Conservation (phyloP, 768 basidiomycete genomes). For the Pleurotus tuoliensis region DNA sequence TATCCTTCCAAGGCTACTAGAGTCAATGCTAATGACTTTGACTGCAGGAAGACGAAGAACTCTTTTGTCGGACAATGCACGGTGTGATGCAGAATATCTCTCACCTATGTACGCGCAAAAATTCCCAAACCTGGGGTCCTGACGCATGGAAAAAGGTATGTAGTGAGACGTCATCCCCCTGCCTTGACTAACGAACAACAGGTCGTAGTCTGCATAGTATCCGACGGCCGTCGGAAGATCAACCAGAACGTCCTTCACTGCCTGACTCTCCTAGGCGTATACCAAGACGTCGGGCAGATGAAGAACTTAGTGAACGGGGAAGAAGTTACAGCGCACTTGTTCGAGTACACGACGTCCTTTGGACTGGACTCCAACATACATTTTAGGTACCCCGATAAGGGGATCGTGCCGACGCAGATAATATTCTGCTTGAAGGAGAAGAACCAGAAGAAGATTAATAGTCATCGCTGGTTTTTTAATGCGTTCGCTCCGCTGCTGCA, state of each 20-base stretch:
- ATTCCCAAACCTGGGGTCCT: slow-evolving; percentile 92
- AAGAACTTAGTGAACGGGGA: slow-evolving; percentile 67
- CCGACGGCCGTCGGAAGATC: slow-evolving; percentile 79
- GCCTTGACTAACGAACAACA: slow-evolving; percentile 17
- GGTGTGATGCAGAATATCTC: slow-evolving; percentile 91
- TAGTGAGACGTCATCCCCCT: neutral
- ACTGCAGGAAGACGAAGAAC: slow-evolving; percentile 75
- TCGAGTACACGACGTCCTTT: slow-evolving; percentile 85
- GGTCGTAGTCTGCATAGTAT: slow-evolving; percentile 92
- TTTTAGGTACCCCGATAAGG: slow-evolving; percentile 88
- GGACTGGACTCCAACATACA: slow-evolving; percentile 75
- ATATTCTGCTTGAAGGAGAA: slow-evolving; percentile 90
- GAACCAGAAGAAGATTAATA: slow-evolving; percentile 97
- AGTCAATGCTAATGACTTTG: slow-evolving; percentile 3
- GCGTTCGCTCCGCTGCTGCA: slow-evolving; percentile 82
- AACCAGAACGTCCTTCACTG: slow-evolving; percentile 86
- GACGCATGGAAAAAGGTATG: slow-evolving; percentile 93
- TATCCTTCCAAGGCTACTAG: neutral
- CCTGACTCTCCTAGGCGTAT: slow-evolving; percentile 89
- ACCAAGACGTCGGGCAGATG: slow-evolving; percentile 64
- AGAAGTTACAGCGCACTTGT: slow-evolving; percentile 63
- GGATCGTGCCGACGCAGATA: slow-evolving; percentile 91
- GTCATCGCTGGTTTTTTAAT: slow-evolving; percentile 97
- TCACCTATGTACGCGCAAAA: slow-evolving; percentile 79
- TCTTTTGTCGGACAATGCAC: slow-evolving; percentile 91